These are phyloP conservation scores for Cucurbita pepo DNA, from an alignment of 306 rosid species.

Conservation along the genomic window DNA sequence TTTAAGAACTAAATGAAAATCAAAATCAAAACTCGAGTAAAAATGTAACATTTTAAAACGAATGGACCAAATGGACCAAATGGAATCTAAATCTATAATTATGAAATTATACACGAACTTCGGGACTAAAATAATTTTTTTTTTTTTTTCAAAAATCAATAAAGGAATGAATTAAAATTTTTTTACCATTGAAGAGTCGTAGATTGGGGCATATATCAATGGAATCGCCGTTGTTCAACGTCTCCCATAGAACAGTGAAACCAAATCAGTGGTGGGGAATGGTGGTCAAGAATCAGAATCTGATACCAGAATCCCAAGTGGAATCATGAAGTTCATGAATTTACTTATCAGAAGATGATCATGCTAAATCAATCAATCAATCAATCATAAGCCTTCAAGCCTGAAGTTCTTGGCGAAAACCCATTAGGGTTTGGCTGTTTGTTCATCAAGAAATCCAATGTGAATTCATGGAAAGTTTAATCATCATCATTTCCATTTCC, in stretches of 20 bases:
- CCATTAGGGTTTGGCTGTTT: constrained; percentile 82
- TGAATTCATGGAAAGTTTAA: constrained; percentile 27
- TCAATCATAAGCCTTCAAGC: constrained; percentile 21
- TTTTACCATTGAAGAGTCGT: no score
- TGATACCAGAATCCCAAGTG: constrained; percentile 31
- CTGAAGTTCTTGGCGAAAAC: constrained; percentile 65
- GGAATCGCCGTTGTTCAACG: constrained; percentile 19
- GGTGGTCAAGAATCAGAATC: constrained; percentile 47
- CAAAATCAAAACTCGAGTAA: no score
- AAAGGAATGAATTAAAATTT: no score
- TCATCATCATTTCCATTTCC: constrained; percentile 5
- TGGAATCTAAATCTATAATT: no score
- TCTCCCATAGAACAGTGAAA: constrained; percentile 42
- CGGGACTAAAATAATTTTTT: no score
- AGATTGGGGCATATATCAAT: no score
- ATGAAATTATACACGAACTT: no score
- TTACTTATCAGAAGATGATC: constrained; percentile 42
- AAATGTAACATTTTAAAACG: no score
- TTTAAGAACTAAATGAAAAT: no score
- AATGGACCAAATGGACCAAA: no score
- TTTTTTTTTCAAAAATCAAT: no score
- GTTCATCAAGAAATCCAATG: constrained; percentile 56
- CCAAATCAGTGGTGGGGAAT: constrained; percentile 32
- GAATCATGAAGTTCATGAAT: constrained; percentile 70
- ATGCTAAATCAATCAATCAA: constrained; percentile 12